Evolutionary conservation across 345 rosid genomes (phyloP), one percentile per base, ranked within the genome.

Genomic region (Eucalyptus coolabah): DNA sequence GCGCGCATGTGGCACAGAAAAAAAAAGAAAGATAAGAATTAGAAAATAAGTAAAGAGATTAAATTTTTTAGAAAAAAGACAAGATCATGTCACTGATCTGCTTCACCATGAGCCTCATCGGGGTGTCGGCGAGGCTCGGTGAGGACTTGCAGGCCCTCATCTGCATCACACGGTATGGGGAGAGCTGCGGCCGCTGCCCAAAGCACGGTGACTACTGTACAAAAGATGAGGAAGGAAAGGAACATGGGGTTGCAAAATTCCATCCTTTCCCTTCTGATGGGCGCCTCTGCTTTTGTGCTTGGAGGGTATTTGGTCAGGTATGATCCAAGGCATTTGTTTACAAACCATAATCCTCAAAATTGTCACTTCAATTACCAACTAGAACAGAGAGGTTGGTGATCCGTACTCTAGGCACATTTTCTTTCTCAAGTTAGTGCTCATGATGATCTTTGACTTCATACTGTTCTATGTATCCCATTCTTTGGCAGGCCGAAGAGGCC

Each of bases 291-390:
- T 30, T 6, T 54, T 63, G 83, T 28, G n/a, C 9, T 82, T 91
- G 91, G 93, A 95, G 99, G 96, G 96, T 81, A 93, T 96, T 54
- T 97, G 99, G 99, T 95, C 96, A 37, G 99, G 99, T 32, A 95
- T 96, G 98, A 95, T 96, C 19, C 96, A 94, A 85, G 99, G 99
- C 65, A 94, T 96, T 49, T 89, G 90, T 82, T 90, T 97, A 90
- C 98, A 93, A 88, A 97, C 98, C 86, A 23, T 95, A 83, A 94
- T 94, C 88, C 91, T 96, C 91, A 89, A 96, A 86, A 90, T 94
- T 45, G 88, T 97, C 83, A 94, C 96, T 80, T 93, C 95, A 89
- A 40, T 90, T 67, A 96, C 97, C 77, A 95, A 96, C 90, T 97
- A 98, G 98, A 91, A 89, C 37, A 96, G 51, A 91, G 98, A 96